Conservation (phyloP, 2,329 filamentous ascomycete species). For the Phoma sp. region DNA sequence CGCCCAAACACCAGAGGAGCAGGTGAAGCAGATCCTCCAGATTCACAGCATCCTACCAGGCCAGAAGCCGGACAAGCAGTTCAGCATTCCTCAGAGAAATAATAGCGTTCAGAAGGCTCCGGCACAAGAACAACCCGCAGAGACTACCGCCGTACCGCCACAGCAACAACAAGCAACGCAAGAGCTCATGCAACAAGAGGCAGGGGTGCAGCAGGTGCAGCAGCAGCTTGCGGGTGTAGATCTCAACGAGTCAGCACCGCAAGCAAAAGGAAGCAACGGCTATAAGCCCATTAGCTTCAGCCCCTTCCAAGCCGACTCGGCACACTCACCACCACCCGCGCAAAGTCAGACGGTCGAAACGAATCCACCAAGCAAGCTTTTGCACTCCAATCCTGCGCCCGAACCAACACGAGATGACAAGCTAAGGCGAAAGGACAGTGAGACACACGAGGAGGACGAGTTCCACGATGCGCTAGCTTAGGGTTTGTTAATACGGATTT, state of each 20-base stretch:
- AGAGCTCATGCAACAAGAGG: constrained; percentile 8
- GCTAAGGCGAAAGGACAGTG: constrained; percentile 49
- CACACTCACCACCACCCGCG: constrained; percentile 4
- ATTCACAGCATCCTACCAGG: constrained; percentile 86
- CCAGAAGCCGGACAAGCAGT: constrained; percentile 64
- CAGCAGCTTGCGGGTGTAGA: constrained; percentile 17
- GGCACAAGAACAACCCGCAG: constrained; percentile 7
- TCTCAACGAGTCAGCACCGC: constrained; percentile 18
- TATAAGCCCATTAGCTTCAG: constrained; percentile 9
- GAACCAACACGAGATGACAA: constrained; percentile 24
- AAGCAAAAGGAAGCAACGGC: constrained; percentile 1
- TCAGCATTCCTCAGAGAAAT: constrained; percentile 63
- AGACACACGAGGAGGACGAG: constrained; percentile 53
- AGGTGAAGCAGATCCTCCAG: constrained; percentile 81
- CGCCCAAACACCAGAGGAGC: constrained; percentile 68
- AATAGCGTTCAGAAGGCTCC: constrained; percentile 27
- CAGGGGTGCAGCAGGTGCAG: constrained; percentile 14
- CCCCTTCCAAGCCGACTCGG: constrained; percentile 6
- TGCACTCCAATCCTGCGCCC: constrained; percentile 32
- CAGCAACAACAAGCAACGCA: constrained; percentile 4
- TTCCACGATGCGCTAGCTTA: constrained; percentile 57
- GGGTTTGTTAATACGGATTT: constrained; percentile 4
- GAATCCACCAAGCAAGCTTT: constrained; percentile 36
- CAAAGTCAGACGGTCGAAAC: constrained; percentile 18
- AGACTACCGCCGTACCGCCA: constrained; percentile 4